Conservation (phyloP, 306 rosid species). For the Phaseolus lunatus region DNA sequence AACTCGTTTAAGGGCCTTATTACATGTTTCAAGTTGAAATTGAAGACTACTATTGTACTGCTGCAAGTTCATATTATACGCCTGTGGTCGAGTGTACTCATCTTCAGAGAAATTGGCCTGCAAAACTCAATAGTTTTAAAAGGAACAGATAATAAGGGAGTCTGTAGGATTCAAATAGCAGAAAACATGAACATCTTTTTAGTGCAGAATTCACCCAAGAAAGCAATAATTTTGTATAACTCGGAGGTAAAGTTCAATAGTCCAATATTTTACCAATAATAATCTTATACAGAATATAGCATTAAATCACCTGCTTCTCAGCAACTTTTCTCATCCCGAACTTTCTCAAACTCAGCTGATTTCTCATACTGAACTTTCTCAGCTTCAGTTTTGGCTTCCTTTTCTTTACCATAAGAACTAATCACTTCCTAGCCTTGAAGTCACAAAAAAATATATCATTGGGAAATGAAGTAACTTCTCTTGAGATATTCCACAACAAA, state of each 20-base stretch:
- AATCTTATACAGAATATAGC: slow-evolving; percentile 1
- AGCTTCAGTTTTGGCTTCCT: slow-evolving; percentile 67
- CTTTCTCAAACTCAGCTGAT: slow-evolving; percentile 70
- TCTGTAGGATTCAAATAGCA: slow-evolving; percentile 16
- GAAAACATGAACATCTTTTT: background rate
- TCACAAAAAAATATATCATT: slow-evolving; percentile 20
- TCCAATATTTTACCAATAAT: slow-evolving; percentile 5
- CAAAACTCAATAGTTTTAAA: slow-evolving; percentile 25
- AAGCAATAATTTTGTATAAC: background rate
- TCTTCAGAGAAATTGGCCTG: slow-evolving; percentile 80
- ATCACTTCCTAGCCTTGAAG: slow-evolving; percentile 68
- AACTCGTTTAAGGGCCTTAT: slow-evolving; percentile 70
- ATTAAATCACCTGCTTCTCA: slow-evolving; percentile 65
- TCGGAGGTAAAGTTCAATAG: too few relatives aligned
- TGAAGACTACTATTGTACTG: slow-evolving; percentile 86
- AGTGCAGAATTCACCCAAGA: background rate
- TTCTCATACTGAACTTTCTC: slow-evolving; percentile 71
- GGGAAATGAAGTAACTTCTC: slow-evolving; percentile 10
- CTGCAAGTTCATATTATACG: slow-evolving; percentile 86
- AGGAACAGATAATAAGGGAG: background rate
- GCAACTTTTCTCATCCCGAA: slow-evolving; percentile 65
- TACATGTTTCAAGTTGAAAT: slow-evolving; percentile 67
- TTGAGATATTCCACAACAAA: slow-evolving; percentile 33
- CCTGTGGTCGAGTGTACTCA: slow-evolving; percentile 77
- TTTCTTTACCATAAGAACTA: slow-evolving; percentile 61